Evolutionary conservation across 257 asterid genomes (phyloP), one percentile per base, ranked within the genome.

Genomic region (Solanum rostratum): DNA sequence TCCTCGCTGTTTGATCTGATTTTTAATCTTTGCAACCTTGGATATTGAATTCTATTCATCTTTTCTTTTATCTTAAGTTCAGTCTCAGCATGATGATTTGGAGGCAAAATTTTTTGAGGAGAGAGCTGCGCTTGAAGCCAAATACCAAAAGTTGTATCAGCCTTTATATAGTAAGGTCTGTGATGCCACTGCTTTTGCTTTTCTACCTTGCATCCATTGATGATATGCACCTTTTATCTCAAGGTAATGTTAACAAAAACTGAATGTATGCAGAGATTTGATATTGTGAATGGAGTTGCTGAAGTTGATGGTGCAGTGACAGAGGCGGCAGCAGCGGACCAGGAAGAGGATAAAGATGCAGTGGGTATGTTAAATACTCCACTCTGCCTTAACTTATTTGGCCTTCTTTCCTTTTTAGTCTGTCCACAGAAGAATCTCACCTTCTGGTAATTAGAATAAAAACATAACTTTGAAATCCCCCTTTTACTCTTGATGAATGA

Each of bases 51-150:
- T 50, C 62, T 46, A 6, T 46, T 30, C 33, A 30, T 30, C 33
- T 15, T 46, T 50, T 46, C 39, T 57, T 53, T 54, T 39, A 20
- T 69, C 54, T 24, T 29, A 19, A 15, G 10, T n/a, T 55, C 94
- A 93, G 97, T 37, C 88, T 68, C 88, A 90, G 55, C 92, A 93
- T 86, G 93, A 92, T 84, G 95, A 87, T 16, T 79, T 91, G 83
- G 96, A 92, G 89, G 94, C 95, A 22, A 93, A 90, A 6, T 90
- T 87, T 84, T 87, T 88, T 10, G 92, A 93, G 86, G 97, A 93
- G 90, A 90, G 91, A 84, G 94, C 97, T 37, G 90, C 89, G 2
- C 95, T 93, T 74, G 96, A 93, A 88, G 93, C 92, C 83, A 92
- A 91, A 86, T 93, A 93, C 85, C 97, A 93, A 78, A 93, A 90